Evolutionary conservation across 2,329 filamentous ascomycete genomes (phyloP).

Genomic region (Penicillium sp.): DNA sequence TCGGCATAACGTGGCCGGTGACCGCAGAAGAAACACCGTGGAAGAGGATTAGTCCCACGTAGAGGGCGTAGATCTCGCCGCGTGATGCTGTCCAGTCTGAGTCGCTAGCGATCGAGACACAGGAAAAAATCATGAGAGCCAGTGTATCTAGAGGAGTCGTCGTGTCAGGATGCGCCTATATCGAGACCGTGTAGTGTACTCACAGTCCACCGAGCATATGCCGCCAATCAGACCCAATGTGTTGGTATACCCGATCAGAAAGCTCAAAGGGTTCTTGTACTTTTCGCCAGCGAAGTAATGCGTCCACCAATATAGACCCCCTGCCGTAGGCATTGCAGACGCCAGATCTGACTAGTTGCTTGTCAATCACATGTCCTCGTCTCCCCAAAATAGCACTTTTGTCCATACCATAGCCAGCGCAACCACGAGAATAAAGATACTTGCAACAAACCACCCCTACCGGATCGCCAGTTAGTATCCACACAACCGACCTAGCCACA

Average conservation of each 20-base stretch:
- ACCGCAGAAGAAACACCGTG: slow-evolving; percentile 59
- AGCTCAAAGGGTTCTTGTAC: slow-evolving; percentile 59
- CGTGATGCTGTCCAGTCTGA: slow-evolving; percentile 59
- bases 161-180: not conserved
- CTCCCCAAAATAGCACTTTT: not conserved
- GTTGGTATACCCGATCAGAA: slow-evolving; percentile 64
- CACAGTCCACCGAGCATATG: slow-evolving; percentile 63
- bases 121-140: slow-evolving; percentile 49
- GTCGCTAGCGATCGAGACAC: slow-evolving; percentile 60
- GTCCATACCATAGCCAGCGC: slow-evolving; percentile 58
- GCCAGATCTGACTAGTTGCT: slow-evolving; percentile 51
- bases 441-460: slow-evolving; percentile 57
- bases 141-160: slow-evolving; percentile 27
- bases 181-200: slow-evolving; percentile 5
- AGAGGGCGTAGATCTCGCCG: slow-evolving; percentile 60
- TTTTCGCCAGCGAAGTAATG: slow-evolving; percentile 60
- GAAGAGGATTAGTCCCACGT: slow-evolving; percentile 55
- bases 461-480: slow-evolving; percentile 4
- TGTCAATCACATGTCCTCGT: not conserved
- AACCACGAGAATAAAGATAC: slow-evolving; percentile 60
- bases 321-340: slow-evolving; percentile 60
- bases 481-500: not conserved
- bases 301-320: slow-evolving; percentile 63
- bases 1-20: slow-evolving; percentile 60
- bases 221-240: slow-evolving; percentile 62